These are phyloP conservation scores for Cryptosporidium ubiquitum DNA, from an alignment of 169 alveolate genomes.

Conservation along the genomic window DNA sequence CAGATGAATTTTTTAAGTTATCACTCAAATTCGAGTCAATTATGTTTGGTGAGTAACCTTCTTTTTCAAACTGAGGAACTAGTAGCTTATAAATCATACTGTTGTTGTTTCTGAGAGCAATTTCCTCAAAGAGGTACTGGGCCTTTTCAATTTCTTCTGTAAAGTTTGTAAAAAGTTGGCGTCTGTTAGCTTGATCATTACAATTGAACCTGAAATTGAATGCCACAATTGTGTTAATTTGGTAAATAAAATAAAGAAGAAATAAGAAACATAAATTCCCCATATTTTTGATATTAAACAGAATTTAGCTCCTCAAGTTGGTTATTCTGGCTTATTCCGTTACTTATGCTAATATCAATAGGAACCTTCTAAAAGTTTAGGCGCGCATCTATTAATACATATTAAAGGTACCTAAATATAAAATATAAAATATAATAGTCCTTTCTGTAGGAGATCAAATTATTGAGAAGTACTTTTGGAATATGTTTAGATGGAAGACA, in stretches of 20 bases:
- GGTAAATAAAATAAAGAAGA: neutral
- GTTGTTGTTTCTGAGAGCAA: neutral
- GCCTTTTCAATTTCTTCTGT: slow-evolving; percentile 16
- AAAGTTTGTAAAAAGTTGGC: slow-evolving; percentile 21
- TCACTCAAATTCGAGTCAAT: neutral
- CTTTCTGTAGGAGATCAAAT: neutral
- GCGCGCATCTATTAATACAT: neutral
- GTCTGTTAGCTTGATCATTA: neutral
- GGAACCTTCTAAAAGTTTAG: neutral
- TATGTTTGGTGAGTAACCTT: slow-evolving; percentile 20
- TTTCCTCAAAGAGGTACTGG: slow-evolving; percentile 11
- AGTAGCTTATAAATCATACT: neutral
- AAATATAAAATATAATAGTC: neutral
- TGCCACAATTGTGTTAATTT: neutral
- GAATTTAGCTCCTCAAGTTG: too few species aligned
- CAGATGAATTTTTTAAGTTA: neutral
- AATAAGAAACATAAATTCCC: neutral
- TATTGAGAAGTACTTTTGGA: neutral
- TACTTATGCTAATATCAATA: too few species aligned
- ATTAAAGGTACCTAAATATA: neutral
- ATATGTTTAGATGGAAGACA: neutral
- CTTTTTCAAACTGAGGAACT: neutral
- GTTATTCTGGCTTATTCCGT: neutral
- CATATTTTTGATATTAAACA: neutral
- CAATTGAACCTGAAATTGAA: neutral